phyloP scores from a whole-genome alignment of 495 filamentous ascomycete genomes.

The Chaetomium tenue region DNA sequence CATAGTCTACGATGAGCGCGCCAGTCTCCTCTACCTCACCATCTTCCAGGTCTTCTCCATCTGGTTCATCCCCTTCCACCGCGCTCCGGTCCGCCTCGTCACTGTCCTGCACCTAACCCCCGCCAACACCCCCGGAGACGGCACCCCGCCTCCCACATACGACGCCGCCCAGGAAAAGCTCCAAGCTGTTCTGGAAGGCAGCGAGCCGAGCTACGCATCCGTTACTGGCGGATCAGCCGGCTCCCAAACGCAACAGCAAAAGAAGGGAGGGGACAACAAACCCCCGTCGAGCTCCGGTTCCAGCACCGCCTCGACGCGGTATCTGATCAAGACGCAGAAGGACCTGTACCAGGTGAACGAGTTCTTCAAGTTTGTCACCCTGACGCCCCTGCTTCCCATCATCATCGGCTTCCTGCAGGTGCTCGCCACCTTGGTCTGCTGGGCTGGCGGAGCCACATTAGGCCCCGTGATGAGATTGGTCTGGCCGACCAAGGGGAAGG shows the following conservation, averaged over 20 bases:
- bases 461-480: conserved; percentile 23
- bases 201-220: conserved; percentile 31
- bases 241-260: not conserved
- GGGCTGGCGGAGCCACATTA: conserved; percentile 48
- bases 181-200: conserved; percentile 12
- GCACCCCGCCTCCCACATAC: conserved; percentile 13
- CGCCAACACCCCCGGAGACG: conserved; percentile 21
- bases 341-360: conserved; percentile 82
- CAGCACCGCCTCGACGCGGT: conserved; percentile 33
- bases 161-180: conserved; percentile 22
- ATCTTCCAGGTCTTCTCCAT: conserved; percentile 71
- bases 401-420: conserved; percentile 52
- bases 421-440: conserved; percentile 59
- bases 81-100: conserved; percentile 64
- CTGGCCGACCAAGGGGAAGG: not conserved
- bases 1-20: conserved; percentile 64
- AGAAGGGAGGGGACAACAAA: not conserved
- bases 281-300: too few species aligned
- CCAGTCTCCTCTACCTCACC: conserved; percentile 65
- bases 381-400: conserved; percentile 45
- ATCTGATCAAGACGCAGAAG: conserved; percentile 72
- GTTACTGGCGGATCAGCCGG: conserved; percentile 21
- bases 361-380: conserved; percentile 66
- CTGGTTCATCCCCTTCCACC: conserved; percentile 73
- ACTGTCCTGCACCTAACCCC: conserved; percentile 65